Percentiles rank a stretch among this genome's conserved stretches.
phyloP scores from a whole-genome alignment of 768 basidiomycete species.

The Psilocybe cubensis region DNA sequence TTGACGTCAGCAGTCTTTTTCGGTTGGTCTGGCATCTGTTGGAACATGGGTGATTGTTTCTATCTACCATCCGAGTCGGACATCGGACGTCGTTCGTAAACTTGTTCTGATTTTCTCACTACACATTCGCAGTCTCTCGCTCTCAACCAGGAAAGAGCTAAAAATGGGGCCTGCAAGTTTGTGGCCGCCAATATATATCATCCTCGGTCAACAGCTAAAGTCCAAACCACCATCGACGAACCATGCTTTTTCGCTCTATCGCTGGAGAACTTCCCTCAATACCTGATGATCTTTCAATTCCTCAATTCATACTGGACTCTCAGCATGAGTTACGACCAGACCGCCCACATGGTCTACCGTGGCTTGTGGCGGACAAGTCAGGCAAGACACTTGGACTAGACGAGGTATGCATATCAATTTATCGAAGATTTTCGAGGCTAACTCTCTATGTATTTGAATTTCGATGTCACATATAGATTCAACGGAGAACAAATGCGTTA shows the following conservation, averaged over 20 bases:
- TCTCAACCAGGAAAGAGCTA: neutral
- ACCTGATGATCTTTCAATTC: constrained; percentile 7
- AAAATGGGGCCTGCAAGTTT: neutral
- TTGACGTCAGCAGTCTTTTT: no score
- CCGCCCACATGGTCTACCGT: constrained; percentile 1
- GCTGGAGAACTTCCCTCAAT: constrained; percentile 7
- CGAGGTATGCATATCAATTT: neutral
- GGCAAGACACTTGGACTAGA: neutral
- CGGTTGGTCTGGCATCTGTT: no score
- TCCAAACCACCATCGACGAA: neutral
- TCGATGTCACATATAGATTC: constrained; percentile 5
- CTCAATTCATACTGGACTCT: constrained; percentile 10
- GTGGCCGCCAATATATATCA: neutral
- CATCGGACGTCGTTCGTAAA: no score
- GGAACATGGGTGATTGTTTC: no score
- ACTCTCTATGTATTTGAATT: no score
- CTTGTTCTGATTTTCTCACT: neutral
- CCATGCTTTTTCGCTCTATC: constrained; percentile 6
- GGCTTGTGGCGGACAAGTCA: constrained; percentile 11
- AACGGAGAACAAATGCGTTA: neutral
- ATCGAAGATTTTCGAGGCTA: neutral
- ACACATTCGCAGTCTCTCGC: no score
- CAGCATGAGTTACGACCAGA: constrained; percentile 8
- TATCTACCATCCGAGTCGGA: no score
- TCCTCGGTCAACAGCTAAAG: neutral